Conservation (phyloP, 2,329 filamentous ascomycete species). For the Colletotrichum costaricense region DNA sequence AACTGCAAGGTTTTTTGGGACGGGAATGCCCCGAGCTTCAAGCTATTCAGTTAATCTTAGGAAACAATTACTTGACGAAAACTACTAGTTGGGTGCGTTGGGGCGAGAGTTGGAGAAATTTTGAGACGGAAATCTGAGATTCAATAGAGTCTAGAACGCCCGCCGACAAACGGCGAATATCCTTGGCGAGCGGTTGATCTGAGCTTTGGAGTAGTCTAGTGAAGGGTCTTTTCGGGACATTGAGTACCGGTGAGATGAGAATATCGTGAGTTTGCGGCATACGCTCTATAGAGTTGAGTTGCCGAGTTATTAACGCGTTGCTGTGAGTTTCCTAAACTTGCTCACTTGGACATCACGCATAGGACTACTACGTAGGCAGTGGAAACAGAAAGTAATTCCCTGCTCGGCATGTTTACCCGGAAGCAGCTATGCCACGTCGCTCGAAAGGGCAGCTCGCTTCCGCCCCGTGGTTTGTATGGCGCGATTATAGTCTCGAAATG, state of each 20-base stretch:
- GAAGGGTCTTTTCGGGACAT: not conserved
- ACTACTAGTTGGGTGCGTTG: not conserved
- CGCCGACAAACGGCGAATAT: not conserved
- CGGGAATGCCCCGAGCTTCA: not conserved
- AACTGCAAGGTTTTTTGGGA: not conserved
- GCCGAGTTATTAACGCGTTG: too few relatives aligned
- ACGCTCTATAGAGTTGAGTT: not conserved
- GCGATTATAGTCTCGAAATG: not conserved
- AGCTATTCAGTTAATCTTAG: slow-evolving; percentile 27
- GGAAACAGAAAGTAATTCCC: not conserved
- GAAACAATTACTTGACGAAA: slow-evolving; percentile 27
- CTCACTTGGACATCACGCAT: not conserved
- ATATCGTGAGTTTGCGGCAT: not conserved
- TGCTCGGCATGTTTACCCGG: not conserved
- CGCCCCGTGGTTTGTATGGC: not conserved
- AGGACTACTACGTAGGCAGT: not conserved
- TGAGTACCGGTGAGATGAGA: too few relatives aligned
- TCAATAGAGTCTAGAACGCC: slow-evolving; percentile 2
- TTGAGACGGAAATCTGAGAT: not conserved
- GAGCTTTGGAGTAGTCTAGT: not conserved
- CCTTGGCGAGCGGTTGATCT: not conserved
- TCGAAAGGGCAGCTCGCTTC: not conserved
- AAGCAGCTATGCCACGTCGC: not conserved
- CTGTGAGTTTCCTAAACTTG: not conserved
- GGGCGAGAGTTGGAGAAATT: slow-evolving; percentile 1